Percentiles rank a stretch among this genome's conserved stretches.
Conservation (phyloP, 805 yeast species). For the Candida gorgasii region DNA sequence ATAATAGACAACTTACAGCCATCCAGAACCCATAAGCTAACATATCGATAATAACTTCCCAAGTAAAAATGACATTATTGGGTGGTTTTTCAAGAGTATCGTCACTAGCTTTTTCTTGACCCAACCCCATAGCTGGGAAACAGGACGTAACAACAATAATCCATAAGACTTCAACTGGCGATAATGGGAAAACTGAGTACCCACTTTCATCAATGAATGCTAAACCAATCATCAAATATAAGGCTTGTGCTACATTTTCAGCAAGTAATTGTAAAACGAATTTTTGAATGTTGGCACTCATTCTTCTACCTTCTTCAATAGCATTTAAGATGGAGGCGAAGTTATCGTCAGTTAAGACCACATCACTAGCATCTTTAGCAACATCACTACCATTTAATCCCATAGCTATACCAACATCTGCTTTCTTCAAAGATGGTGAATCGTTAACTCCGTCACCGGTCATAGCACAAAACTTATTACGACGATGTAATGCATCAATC, state of each 20-base stretch:
- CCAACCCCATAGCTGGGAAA: conserved; percentile 84
- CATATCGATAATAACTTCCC: conserved; percentile 44
- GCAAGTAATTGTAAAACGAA: conserved; percentile 73
- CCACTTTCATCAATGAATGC: conserved; percentile 35
- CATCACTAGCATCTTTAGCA: conserved; percentile 81
- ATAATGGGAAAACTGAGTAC: conserved; percentile 37
- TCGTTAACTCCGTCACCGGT: conserved; percentile 76
- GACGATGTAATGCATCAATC: conserved; percentile 42
- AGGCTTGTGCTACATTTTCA: conserved; percentile 70
- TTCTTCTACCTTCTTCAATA: conserved; percentile 77
- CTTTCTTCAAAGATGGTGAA: conserved; percentile 72
- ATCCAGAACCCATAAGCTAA: conserved; percentile 41
- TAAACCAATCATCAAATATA: conserved; percentile 52
- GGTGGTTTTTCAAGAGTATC: conserved; percentile 42
- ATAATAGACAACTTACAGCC: conserved; percentile 42
- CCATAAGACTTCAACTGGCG: conserved; percentile 79
- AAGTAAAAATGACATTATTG: conserved; percentile 37
- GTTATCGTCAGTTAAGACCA: conserved; percentile 69
- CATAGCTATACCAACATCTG: conserved; percentile 86
- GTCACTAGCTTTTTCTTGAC: conserved; percentile 45
- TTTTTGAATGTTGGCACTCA: conserved; percentile 77
- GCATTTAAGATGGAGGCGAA: conserved; percentile 79
- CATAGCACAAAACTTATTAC: conserved; percentile 40
- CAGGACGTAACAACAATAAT: conserved; percentile 76
- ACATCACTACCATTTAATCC: conserved; percentile 78